Conservation (phyloP, 2,329 filamentous ascomycete genomes). For the Aspergillus sp. region DNA sequence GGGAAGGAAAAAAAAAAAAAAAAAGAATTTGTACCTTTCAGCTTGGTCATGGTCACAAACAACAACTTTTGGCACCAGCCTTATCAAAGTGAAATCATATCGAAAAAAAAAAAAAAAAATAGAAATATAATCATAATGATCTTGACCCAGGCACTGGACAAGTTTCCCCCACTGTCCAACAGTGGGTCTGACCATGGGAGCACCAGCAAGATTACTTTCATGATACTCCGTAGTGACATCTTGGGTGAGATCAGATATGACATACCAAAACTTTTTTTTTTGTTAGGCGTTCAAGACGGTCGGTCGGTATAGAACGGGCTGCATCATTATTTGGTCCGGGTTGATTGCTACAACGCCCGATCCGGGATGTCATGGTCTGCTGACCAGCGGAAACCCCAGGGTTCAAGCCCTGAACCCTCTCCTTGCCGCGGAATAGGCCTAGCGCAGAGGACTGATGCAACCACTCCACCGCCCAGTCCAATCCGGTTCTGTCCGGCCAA, state of each 20-base stretch:
- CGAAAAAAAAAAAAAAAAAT: not conserved
- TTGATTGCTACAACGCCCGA: slow-evolving; percentile 9
- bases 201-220: not conserved
- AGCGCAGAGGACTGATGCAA: slow-evolving; percentile 22
- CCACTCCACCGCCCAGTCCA: not conserved
- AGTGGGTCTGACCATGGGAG: not conserved
- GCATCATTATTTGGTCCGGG: slow-evolving; percentile 7
- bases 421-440: slow-evolving; percentile 26
- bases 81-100: not conserved
- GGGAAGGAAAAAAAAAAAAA: slow-evolving; percentile 11
- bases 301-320: slow-evolving; percentile 4
- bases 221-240: slow-evolving; percentile 10
- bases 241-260: slow-evolving; percentile 20
- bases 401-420: slow-evolving; percentile 29
- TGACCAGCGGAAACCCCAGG: slow-evolving; percentile 25
- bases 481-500: not conserved
- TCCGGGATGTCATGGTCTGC: slow-evolving; percentile 18
- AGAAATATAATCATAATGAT: not conserved
- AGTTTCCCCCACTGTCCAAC: not conserved
- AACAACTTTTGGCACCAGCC: not conserved
- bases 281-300: slow-evolving; percentile 22
- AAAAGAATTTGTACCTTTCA: slow-evolving; percentile 3
- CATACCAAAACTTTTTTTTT: slow-evolving; percentile 14
- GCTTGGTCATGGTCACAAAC: not conserved
- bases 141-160: not conserved